phyloP scores from a whole-genome alignment of 257 asterid genomes.

The Primulina eburnea region DNA sequence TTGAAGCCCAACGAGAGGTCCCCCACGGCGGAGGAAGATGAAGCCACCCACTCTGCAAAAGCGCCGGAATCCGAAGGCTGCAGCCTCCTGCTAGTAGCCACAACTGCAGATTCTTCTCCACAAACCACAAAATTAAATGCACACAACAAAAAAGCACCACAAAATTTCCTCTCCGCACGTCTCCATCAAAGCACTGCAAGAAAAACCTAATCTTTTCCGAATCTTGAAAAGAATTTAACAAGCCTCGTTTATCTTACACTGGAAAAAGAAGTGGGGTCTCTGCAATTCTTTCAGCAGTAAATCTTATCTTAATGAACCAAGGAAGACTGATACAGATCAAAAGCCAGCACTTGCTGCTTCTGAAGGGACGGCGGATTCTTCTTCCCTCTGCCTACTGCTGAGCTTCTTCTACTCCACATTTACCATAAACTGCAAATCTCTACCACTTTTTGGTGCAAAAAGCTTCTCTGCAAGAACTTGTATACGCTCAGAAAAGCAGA shows the following conservation, averaged over 20 bases:
- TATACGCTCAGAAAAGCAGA: neutral
- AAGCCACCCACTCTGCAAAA: conserved; percentile 66
- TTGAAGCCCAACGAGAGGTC: conserved; percentile 74
- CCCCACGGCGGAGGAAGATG: conserved; percentile 50
- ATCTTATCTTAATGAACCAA: conserved; percentile 15
- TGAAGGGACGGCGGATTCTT: too few relatives aligned
- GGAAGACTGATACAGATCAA: neutral
- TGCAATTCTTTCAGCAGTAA: conserved; percentile 42
- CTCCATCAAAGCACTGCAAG: conserved; percentile 15
- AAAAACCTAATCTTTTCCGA: neutral
- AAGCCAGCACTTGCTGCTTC: too few relatives aligned
- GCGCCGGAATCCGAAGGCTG: conserved; percentile 52
- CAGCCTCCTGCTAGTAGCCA: conserved; percentile 70
- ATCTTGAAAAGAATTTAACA: conserved; percentile 23
- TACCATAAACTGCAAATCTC: neutral
- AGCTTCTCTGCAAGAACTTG: neutral
- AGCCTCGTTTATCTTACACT: too few relatives aligned
- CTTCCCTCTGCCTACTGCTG: neutral
- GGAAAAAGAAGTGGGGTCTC: conserved; percentile 46
- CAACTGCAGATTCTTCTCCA: conserved; percentile 32
- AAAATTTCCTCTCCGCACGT: neutral
- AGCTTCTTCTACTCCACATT: neutral
- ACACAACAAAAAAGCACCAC: conserved; percentile 6
- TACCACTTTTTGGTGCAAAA: too few relatives aligned
- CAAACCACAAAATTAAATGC: neutral